phyloP scores from a whole-genome alignment of 1,139 yeast genomes.

The Debaryomyces coudertii region DNA sequence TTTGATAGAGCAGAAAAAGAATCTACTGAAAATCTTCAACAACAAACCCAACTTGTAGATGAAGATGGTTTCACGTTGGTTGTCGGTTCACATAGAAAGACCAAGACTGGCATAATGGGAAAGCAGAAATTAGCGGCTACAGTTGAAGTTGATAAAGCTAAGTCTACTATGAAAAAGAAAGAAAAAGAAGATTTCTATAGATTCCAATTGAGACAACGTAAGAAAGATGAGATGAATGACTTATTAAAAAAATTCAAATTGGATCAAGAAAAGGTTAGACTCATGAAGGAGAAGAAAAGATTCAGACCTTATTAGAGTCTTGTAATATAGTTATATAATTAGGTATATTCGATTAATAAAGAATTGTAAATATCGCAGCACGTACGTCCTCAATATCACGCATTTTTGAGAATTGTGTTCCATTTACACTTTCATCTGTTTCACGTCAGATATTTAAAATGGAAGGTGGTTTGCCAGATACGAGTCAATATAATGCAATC shows the following conservation, averaged over 20 bases:
- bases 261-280: conserved; percentile 83
- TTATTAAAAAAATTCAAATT: conserved; percentile 79
- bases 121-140: conserved; percentile 51
- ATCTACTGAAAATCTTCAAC: conserved; percentile 59
- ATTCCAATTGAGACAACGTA: conserved; percentile 91
- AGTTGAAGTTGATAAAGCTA: conserved; percentile 47
- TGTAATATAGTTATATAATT: conserved; percentile 8
- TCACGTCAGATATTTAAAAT: background rate
- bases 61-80: conserved; percentile 94
- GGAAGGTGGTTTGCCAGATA: conserved; percentile 2
- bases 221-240: conserved; percentile 91
- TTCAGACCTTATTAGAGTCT: conserved; percentile 72
- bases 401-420: background rate
- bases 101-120: conserved; percentile 68
- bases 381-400: conserved; percentile 3
- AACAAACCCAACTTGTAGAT: conserved; percentile 66
- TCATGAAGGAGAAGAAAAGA: conserved; percentile 77
- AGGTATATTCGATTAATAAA: conserved; percentile 7
- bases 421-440: background rate
- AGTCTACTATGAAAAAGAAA: conserved; percentile 65
- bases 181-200: conserved; percentile 92
- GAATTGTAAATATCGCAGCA: conserved; percentile 1
- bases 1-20: conserved; percentile 76
- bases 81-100: conserved; percentile 82
- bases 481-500: conserved; percentile 11